phyloP scores from a whole-genome alignment of 2,329 filamentous ascomycete genomes.

The Camillea tinctor region DNA sequence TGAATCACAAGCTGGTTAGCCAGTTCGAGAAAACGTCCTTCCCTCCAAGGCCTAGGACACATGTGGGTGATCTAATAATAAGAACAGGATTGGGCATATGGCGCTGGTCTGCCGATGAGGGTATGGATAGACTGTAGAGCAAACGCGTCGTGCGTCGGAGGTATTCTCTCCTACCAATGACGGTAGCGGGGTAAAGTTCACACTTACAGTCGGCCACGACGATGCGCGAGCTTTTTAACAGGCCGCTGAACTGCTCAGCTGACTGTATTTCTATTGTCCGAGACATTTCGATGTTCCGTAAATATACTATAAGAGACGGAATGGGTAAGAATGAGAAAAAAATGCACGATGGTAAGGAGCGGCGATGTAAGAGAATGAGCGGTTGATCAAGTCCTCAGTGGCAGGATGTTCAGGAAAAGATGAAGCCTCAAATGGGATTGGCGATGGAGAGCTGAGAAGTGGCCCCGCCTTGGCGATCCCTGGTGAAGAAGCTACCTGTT shows the following conservation, averaged over 20 bases:
- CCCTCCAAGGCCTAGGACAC: not conserved
- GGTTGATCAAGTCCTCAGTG: not conserved
- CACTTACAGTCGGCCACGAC: slow-evolving; percentile 86
- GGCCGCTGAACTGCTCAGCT: slow-evolving; percentile 60
- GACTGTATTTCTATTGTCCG: slow-evolving; percentile 50
- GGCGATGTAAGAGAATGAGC: not conserved
- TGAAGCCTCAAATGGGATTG: not conserved
- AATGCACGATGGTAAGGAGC: not conserved
- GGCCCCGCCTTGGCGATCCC: not conserved
- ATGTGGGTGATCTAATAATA: not conserved
- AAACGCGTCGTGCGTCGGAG: slow-evolving; percentile 14
- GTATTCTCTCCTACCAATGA: slow-evolving; percentile 17
- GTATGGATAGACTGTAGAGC: not conserved
- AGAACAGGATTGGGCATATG: too few species aligned
- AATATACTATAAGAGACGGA: not conserved
- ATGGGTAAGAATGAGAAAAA: not conserved
- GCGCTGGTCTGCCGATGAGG: not conserved
- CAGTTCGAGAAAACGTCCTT: not conserved
- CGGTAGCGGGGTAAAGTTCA: slow-evolving; percentile 28
- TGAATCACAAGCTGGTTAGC: not conserved
- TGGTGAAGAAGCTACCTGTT: not conserved
- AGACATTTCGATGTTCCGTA: slow-evolving; percentile 38
- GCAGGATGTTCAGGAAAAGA: not conserved
- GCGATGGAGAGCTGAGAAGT: not conserved
- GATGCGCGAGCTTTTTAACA: slow-evolving; percentile 71